Conservation (phyloP, 2,329 filamentous ascomycete species). For the Monosporascus sp. region DNA sequence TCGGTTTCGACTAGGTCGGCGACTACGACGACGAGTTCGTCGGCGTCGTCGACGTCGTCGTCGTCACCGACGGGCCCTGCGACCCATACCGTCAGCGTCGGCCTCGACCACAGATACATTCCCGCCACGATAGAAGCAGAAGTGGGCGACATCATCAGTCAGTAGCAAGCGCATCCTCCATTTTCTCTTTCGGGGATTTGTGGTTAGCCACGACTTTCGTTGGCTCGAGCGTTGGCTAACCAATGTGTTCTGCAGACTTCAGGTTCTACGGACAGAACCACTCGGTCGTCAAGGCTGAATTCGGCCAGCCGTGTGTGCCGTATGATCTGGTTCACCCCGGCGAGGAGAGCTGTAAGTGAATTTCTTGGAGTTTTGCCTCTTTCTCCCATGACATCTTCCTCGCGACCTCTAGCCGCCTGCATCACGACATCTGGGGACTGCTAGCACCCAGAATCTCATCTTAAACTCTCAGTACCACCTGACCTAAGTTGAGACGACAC, state of each 20-base stretch:
- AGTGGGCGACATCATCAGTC: conserved; percentile 11
- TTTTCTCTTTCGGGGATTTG: neutral
- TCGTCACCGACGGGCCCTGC: conserved; percentile 2
- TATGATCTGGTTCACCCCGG: conserved; percentile 48
- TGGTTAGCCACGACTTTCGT: neutral
- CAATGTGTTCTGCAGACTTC: conserved; percentile 24
- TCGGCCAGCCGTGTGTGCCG: conserved; percentile 56
- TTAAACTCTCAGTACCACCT: too few relatives aligned
- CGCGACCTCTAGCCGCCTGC: neutral
- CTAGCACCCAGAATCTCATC: too few relatives aligned
- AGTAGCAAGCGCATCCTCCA: neutral
- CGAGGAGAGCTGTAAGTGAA: conserved; percentile 33
- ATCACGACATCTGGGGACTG: too few relatives aligned
- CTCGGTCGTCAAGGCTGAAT: conserved; percentile 58
- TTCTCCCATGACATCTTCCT: neutral
- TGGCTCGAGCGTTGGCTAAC: neutral
- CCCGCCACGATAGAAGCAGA: conserved; percentile 10
- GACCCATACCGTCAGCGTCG: conserved; percentile 11
- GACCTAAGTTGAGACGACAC: too few relatives aligned
- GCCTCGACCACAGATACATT: conserved; percentile 10
- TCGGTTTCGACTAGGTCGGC: neutral
- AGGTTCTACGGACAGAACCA: conserved; percentile 46
- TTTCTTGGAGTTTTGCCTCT: neutral
- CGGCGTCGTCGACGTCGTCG: neutral
- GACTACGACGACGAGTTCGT: neutral